Conservation (phyloP, 2,329 filamentous ascomycete species). For the Raffaelea albimanens region DNA sequence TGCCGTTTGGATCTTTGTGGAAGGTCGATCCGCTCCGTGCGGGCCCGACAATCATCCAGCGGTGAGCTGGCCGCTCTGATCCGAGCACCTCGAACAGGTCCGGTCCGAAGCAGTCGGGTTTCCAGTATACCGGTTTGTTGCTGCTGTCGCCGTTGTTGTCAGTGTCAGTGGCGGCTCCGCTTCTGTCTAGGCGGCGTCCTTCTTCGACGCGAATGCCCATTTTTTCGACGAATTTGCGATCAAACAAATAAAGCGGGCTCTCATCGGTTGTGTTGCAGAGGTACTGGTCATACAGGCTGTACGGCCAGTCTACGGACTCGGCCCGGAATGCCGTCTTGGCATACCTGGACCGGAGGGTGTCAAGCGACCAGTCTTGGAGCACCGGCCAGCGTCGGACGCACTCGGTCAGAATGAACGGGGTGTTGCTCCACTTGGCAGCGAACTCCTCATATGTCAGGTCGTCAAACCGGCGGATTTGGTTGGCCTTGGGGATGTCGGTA, state of each 20-base stretch:
- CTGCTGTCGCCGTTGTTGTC: not conserved
- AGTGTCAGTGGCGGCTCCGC: conserved; percentile 24
- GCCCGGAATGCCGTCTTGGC: conserved; percentile 66
- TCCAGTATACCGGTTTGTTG: conserved; percentile 49
- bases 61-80: conserved; percentile 69
- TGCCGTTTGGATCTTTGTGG: conserved; percentile 71
- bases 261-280: conserved; percentile 75
- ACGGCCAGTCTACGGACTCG: conserved; percentile 87
- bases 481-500: conserved; percentile 59
- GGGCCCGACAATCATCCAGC: conserved; percentile 89
- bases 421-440: conserved; percentile 62
- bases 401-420: conserved; percentile 77
- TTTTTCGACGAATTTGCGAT: conserved; percentile 77
- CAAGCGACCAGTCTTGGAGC: conserved; percentile 63
- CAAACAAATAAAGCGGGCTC: conserved; percentile 87
- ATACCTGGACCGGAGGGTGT: conserved; percentile 56
- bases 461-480: conserved; percentile 61
- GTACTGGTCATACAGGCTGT: conserved; percentile 73
- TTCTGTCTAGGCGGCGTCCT: conserved; percentile 21
- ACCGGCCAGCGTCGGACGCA: conserved; percentile 77
- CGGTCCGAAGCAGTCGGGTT: conserved; percentile 73
- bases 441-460: conserved; percentile 68
- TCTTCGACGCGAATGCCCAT: conserved; percentile 61
- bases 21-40: conserved; percentile 85
- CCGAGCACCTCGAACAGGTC: conserved; percentile 79